Evolutionary conservation across 345 rosid species (phyloP), one percentile per base, ranked within the genome.

Genomic region (Pugionium dolabratum): DNA sequence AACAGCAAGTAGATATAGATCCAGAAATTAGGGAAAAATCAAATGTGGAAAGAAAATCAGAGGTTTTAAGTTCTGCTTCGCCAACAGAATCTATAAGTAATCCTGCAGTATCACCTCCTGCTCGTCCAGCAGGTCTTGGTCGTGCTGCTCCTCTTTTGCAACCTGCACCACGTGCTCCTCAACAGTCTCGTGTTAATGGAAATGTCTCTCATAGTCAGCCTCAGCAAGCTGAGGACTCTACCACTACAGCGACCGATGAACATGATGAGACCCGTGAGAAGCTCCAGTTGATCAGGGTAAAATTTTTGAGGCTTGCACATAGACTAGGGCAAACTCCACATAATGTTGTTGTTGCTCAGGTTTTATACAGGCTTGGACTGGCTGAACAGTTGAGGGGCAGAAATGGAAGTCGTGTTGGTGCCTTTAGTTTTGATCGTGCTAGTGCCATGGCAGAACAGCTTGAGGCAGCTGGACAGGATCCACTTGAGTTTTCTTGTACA

Each of bases 261-360:
- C 81, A 65, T 56, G 97, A 91, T 47, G 98, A 95, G 79, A 95
- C 98, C 58, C 96, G 99, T 36, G 97, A 95, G 75, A 83, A 87
- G 76, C 96, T 95, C 34, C 99, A 95, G 82, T 87, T 91, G 91
- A 89, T 91, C 66, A 83, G 99, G 75, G 98, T 95, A 32, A 95
- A 95, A 73, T 95, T 95, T 82, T 76, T 95, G 82, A 83, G 99
- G 76, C 95, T 95, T 72, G 95, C 99, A 1, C 89, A 81, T 76
- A 86, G 99, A 81, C 91, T 95, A 50, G 98, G 99, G 67, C 99
- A 91, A 78, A 91, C 96, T 33, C 99, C 99, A 4, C 99, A 95
- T 73, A 95, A 95, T 76, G 99, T 95, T 52, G 98, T 95, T 8
- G 99, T 95, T 71, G 97, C 99, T 25, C 99, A 95, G 85, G 99